These are phyloP conservation scores for Juncus inflexus DNA, from an alignment of 176 grass and related monocot species.

Conservation along the genomic window DNA sequence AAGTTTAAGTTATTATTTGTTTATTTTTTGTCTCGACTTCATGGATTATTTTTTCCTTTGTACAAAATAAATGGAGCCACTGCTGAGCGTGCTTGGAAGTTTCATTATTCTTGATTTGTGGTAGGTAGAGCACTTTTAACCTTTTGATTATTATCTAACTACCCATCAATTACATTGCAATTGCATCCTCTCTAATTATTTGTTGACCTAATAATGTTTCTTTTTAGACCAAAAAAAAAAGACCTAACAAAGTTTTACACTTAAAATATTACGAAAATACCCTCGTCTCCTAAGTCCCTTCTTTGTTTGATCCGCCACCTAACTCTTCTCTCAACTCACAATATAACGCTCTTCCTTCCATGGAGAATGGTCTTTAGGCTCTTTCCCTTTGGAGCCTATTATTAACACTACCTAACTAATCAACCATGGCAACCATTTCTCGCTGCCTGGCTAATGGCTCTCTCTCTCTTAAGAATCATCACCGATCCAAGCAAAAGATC, in stretches of 20 bases:
- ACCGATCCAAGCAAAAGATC: constrained; percentile 32
- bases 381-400: constrained; percentile 20
- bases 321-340: constrained; percentile 12
- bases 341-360: background rate
- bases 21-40: too few relatives aligned
- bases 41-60: too few relatives aligned
- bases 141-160: background rate
- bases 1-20: too few relatives aligned
- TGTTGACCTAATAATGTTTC: constrained; percentile 4
- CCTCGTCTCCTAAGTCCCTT: background rate
- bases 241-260: background rate
- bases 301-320: constrained; percentile 23
- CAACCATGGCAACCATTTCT: constrained; percentile 22
- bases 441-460: constrained; percentile 26
- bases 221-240: background rate
- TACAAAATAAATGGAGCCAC: too few relatives aligned
- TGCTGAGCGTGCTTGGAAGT: background rate
- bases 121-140: constrained; percentile 1
- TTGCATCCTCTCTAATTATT: background rate
- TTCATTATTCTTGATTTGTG: background rate
- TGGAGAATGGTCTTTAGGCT: background rate
- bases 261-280: background rate
- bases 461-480: constrained; percentile 26
- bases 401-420: constrained; percentile 32
- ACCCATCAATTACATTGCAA: background rate